Base-by-base conservation (phyloP, 208 protist genomes). In the Acanthamoeba divionensis region DNA sequence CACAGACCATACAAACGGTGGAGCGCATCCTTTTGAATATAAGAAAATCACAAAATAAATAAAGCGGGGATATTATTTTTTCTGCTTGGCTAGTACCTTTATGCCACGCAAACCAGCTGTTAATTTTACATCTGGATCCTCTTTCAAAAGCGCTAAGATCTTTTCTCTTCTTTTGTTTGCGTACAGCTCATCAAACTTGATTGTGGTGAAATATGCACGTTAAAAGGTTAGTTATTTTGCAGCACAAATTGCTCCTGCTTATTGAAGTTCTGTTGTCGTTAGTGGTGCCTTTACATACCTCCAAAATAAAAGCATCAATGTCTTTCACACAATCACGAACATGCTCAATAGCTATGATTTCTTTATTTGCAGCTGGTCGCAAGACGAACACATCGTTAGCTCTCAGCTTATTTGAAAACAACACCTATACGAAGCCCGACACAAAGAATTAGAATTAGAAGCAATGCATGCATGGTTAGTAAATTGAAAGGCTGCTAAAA, bases 141-240 rank as follows among this genome's bases (percentile, higher is more conserved):
- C 73, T 31, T 85, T 85, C 50, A 85, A 54, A 10, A 85, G 50
- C n/a, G 33, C 73, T 8, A 63, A n/a, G 29, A 85, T 85, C 21
- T 63, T 85, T 29, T 85, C 50, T 45, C 48, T 45, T 36, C 63
- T 55, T 36, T 85, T 62, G 73, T 85, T 85, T 26, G 12, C 44
- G 50, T 55, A 55, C 10, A 85, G 73, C 0, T 63, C 50, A 12
- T 85, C 73, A 31, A 85, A 85, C 73, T 85, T 10, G 5, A 24
- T 31, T 9, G 13, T 12, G n/a, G 1, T 1, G 3, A n/a, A n/a
- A n/a, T n/a, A n/a, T n/a, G n/a, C n/a, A n/a, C n/a, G n/a, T n/a
- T n/a, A n/a, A n/a, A n/a, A n/a, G n/a, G n/a, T n/a, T n/a, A n/a
- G n/a, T n/a, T n/a, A n/a, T n/a, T n/a, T n/a, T n/a, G n/a, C n/a